Base-by-base conservation (phyloP, 1,139 yeast species). In the Yamadazyma diospyri region DNA sequence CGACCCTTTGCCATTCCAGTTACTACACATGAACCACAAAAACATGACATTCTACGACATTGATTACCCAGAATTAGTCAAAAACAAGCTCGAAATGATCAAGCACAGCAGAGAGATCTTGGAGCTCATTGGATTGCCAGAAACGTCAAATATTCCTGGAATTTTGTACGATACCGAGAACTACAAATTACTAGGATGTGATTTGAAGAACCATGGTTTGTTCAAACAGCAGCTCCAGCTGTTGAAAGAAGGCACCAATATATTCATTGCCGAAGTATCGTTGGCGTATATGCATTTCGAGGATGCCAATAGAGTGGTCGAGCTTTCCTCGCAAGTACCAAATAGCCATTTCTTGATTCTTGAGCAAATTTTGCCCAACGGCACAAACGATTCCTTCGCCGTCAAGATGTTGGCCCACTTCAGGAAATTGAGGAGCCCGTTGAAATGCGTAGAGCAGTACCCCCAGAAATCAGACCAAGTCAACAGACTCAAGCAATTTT, bases 241-340 rank as follows among this genome's bases (percentile, higher is more conserved):
- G 1, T 40, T 69, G 11, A 49, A 54, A 3, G 30, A 29, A 12
- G 43, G 40, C 2, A 29, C 23, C 2, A 74, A 72, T 33, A 66
- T 83, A 8, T 85, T 82, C 46, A 69, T 86, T 26, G 94, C 94
- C 0, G 95, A 85, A 51, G 94, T 85, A 2, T 83, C 94, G 0
- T 58, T 85, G 36, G 89, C 94, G 0, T 85, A 85, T 51, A 85
- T 85, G 94, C 67, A 72, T 25, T 80, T 81, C 5, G 64, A 68
- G 21, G 69, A 69, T 38, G 87, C 94, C n/a, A 81, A 85, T 49
- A 67, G 69, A 4, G 71, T 85, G 14, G 78, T 85, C 30, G 53
- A 61, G 23, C 61, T 69, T 44, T 66, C 80, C 1, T 65, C 80
- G 4, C 39, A 46, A 4, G 58, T 76, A 6, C 59, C 69, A 1